Base-by-base conservation (phyloP, 192 early-diverging fungal genomes). In the Coemansia sp. region DNA sequence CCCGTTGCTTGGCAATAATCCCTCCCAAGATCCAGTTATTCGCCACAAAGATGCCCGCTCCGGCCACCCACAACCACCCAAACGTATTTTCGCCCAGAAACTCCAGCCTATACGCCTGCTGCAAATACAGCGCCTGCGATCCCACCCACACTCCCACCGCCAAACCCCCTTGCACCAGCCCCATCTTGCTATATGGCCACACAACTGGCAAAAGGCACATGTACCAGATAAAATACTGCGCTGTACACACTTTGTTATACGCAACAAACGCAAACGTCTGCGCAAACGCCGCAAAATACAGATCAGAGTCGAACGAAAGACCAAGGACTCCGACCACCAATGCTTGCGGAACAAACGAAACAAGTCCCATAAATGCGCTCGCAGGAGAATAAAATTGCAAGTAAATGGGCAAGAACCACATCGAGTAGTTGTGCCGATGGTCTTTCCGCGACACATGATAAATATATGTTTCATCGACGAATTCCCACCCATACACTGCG, bases 191-290 rank as follows among this genome's bases (percentile, higher is more conserved):
- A 32, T 70, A 85, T 12, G 91, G 94, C 62, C 96, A 81, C 14
- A 96, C 82, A 8, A 98, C 65, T 21, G 97, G 97, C 24, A 98
- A 75, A 17, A 96, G 82, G 75, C 92, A 93, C 14, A 97, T 86
- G 69, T 98, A 98, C 97, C 97, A 99, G 94, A 99, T 96, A 73
- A 99, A 99, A 66, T 99, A 98, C 91, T 98, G 76, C 21, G 94
- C 90, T 1, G 97, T 99, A 69, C 89, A 92, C 56, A 49, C 48
- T 19, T 49, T 49, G 48, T 49, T 49, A 17, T 49, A 49, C 22
- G 90, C 87, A 6, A 99, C 95, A 86, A 99, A 99, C 1, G 87
- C 87, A 85, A 95, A 96, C 0, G 96, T 99, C 62, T 99, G 97
- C 29, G 89, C 72, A 79, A 97, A 98, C 17, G 84, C 86, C 4